phyloP scores from a whole-genome alignment of 352 stramenopile genomes.

The Phytophthora pseudosyringae region DNA sequence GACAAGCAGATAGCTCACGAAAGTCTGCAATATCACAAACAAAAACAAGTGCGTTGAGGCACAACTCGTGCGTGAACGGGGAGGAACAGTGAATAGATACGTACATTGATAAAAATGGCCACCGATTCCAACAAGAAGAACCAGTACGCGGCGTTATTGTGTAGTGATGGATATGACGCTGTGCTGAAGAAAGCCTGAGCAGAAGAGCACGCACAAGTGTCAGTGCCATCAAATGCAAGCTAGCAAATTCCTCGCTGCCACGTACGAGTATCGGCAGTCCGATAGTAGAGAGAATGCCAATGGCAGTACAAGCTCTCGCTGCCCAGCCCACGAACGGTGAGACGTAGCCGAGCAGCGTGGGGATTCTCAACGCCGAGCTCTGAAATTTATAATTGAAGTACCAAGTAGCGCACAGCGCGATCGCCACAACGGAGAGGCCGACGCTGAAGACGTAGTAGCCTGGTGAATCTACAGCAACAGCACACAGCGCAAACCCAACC shows the following conservation, averaged over 20 bases:
- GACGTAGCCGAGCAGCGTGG: conserved; percentile 43
- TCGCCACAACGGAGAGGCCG: conserved; percentile 43
- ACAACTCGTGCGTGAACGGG: neutral
- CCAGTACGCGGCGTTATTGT: conserved; percentile 69
- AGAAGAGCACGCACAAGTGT: neutral
- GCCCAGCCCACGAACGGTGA: conserved; percentile 30
- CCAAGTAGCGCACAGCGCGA: conserved; percentile 50
- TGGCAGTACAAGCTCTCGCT: conserved; percentile 19
- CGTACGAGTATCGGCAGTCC: conserved; percentile 60
- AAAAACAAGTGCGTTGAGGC: conserved; percentile 5
- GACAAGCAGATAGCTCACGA: conserved; percentile 39
- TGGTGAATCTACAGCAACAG: conserved; percentile 40
- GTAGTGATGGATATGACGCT: conserved; percentile 54
- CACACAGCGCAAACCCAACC: neutral
- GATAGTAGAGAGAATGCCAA: conserved; percentile 53
- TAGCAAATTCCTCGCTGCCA: neutral
- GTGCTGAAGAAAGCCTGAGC: conserved; percentile 71
- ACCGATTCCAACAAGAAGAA: conserved; percentile 74
- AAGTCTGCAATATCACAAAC: conserved; percentile 32
- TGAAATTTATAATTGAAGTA: conserved; percentile 71
- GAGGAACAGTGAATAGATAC: neutral
- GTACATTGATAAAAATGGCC: conserved; percentile 67
- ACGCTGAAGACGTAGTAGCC: conserved; percentile 64
- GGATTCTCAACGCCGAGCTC: conserved; percentile 36
- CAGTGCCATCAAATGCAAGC: neutral